Conservation (phyloP, 2,329 filamentous ascomycete species). For the Claviceps arundinis region DNA sequence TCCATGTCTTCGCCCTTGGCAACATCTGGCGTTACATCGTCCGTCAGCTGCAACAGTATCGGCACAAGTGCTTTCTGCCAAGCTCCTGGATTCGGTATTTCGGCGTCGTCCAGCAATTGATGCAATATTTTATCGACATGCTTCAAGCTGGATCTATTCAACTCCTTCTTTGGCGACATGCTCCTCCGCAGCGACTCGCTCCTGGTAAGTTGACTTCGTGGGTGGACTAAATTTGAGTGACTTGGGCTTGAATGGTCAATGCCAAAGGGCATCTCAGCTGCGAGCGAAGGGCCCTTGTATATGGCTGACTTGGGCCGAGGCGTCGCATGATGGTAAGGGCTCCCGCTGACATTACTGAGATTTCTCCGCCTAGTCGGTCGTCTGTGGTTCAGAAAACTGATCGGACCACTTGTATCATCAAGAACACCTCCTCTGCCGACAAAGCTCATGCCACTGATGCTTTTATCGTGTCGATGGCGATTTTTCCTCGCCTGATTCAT, state of each 20-base stretch:
- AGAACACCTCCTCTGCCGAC: slow-evolving; percentile 45
- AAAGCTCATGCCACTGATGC: slow-evolving; percentile 55
- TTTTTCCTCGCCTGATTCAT: slow-evolving; percentile 63
- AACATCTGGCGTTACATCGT: slow-evolving; percentile 89
- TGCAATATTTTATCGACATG: slow-evolving; percentile 77
- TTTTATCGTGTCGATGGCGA: slow-evolving; percentile 61
- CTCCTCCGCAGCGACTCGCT: slow-evolving; percentile 72
- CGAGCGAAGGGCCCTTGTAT: slow-evolving; percentile 41
- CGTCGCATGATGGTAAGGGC: slow-evolving; percentile 54
- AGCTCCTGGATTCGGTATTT: slow-evolving; percentile 55
- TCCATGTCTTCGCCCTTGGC: slow-evolving; percentile 89
- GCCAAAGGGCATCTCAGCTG: slow-evolving; percentile 36
- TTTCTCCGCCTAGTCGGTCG: slow-evolving; percentile 63
- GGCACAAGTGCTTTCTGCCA: slow-evolving; percentile 90
- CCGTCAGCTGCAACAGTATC: slow-evolving; percentile 78
- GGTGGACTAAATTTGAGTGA: slow-evolving; percentile 18
- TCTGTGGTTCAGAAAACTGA: slow-evolving; percentile 43
- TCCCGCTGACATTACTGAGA: slow-evolving; percentile 67
- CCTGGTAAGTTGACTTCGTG: slow-evolving; percentile 44
- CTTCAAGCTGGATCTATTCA: slow-evolving; percentile 76
- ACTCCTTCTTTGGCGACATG: slow-evolving; percentile 61
- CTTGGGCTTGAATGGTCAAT: slow-evolving; percentile 27
- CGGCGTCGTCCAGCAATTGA: slow-evolving; percentile 68
- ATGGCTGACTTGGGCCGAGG: slow-evolving; percentile 49
- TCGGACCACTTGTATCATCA: slow-evolving; percentile 47